A percentile compares a stretch with the other conserved stretches of the same genome.
phyloP scores from a whole-genome alignment of 1,284 basidiomycete species.

The Singerocomus rubriflavus region DNA sequence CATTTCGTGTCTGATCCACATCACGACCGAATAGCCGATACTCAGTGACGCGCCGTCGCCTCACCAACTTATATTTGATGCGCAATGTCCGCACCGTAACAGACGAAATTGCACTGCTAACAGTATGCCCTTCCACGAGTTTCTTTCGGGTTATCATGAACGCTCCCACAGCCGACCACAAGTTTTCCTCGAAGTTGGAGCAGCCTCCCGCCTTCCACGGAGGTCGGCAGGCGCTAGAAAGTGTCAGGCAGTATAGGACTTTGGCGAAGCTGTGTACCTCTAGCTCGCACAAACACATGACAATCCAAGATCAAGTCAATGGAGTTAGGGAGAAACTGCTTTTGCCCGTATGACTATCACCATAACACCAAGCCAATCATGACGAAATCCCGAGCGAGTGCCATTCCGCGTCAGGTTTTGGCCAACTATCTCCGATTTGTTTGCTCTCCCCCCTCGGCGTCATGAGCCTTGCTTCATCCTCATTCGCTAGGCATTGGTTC shows the following conservation, averaged over 20 bases:
- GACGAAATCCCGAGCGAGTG: slow-evolving; percentile 4
- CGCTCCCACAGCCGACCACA: slow-evolving; percentile 24
- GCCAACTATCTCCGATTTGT: slow-evolving; percentile 8
- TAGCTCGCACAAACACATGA: not conserved
- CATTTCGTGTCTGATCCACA: slow-evolving; percentile 19
- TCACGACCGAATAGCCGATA: slow-evolving; percentile 17
- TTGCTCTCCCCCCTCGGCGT: slow-evolving; percentile 2
- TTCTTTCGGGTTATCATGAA: slow-evolving; percentile 12
- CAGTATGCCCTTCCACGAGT: slow-evolving; percentile 17
- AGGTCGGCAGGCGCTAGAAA: slow-evolving; percentile 2
- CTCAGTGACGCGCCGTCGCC: slow-evolving; percentile 9
- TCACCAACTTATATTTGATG: slow-evolving; percentile 15
- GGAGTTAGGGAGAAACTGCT: slow-evolving; percentile 1
- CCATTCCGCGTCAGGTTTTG: slow-evolving; percentile 8
- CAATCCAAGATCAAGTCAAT: slow-evolving; percentile 7
- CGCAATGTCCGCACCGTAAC: slow-evolving; percentile 30
- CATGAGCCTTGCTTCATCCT: slow-evolving; percentile 26
- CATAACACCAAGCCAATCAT: slow-evolving; percentile 3
- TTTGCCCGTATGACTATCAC: slow-evolving; percentile 3
- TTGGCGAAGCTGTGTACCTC: not conserved
- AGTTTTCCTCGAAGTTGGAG: slow-evolving; percentile 23
- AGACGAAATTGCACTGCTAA: slow-evolving; percentile 14
- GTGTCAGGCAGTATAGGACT: not conserved
- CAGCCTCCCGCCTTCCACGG: slow-evolving; percentile 7
- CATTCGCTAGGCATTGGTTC: slow-evolving; percentile 13